phyloP scores from a whole-genome alignment of 2,329 filamentous ascomycete species.

The Clonostachys solani region DNA sequence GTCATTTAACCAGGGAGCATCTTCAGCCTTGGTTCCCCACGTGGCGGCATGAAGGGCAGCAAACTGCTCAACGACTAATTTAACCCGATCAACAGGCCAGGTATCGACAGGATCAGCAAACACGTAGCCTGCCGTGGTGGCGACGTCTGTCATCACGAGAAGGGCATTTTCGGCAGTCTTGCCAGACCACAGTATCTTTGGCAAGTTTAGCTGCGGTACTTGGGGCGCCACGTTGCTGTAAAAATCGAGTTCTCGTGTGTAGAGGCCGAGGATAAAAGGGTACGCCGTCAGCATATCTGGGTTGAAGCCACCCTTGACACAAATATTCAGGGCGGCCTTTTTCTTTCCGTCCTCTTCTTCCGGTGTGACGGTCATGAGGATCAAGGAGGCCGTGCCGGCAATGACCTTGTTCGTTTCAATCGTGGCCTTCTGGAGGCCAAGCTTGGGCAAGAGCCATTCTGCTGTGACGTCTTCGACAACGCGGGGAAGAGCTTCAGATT shows the following conservation, averaged over 20 bases:
- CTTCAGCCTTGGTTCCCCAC: conserved; percentile 17
- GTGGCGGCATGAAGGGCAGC: conserved; percentile 31
- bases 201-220: conserved; percentile 12
- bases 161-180: conserved; percentile 30
- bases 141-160: conserved; percentile 28
- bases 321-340: conserved; percentile 10
- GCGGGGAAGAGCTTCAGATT: not conserved
- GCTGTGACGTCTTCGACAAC: not conserved
- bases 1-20: conserved; percentile 15
- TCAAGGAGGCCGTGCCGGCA: conserved; percentile 17
- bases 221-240: conserved; percentile 24
- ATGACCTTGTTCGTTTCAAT: not conserved
- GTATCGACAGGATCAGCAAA: conserved; percentile 22
- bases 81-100: conserved; percentile 22
- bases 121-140: conserved; percentile 15
- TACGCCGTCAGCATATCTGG: conserved; percentile 22
- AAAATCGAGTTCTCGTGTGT: conserved; percentile 28
- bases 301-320: conserved; percentile 31
- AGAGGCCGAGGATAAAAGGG: conserved; percentile 20
- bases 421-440: not conserved
- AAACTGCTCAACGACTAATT: conserved; percentile 30
- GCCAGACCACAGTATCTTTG: too few relatives aligned
- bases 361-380: conserved; percentile 19
- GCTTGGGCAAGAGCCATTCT: not conserved
- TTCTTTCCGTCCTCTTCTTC: conserved; percentile 9